Evolutionary conservation across 352 stramenopile genomes (phyloP), one percentile per base, ranked within the genome.

Genomic region (Blastocystis hominis): DNA sequence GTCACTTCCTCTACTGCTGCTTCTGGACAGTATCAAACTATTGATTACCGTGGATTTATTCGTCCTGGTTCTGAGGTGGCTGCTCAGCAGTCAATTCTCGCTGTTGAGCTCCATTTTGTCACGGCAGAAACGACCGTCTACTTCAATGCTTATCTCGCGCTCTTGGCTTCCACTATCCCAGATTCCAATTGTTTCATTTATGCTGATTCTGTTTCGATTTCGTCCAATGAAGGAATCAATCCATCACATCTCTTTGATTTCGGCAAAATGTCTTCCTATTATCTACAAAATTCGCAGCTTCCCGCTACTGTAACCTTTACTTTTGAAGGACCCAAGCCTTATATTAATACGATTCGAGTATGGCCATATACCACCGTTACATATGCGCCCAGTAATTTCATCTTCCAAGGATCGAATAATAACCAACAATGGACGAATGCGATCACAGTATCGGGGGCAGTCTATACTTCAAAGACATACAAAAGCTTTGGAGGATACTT

Each of bases 81-180:
- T 61, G 40, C 13, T 13, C 3, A 20, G 9, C 40, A 9, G 2
- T 61, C 38, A 0, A 50, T 78, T 17, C 40, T 78, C 13, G 68
- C 68, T 24, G 40, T 78, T 15, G 68, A 78, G 68, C 34, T 78
- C 34, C 68, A 78, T 24, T 78, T 78, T 46, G 38, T 55, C 13
- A 59, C 46, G 2, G 7, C 0, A 10, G 13, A 59, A 15, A 9
- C 7, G 5, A 15, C 24, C 36, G 42, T 78, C 1, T 40, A 78
- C 68, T 78, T 78, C 53, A 46, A 78, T 24, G 46, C 68, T 46
- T 78, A 30, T 20, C 59, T 78, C 42, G 68, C 68, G 34, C 38
- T 78, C 0, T 55, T 56, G 10, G 38, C 68, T 0, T 46, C 68
- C n/a, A 59, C 40, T 6, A 36, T 36, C 20, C 53, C 24, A 0